Percentiles rank a stretch among this genome's conserved stretches.
Conservation (phyloP, 83 land plant genomes). For the Thuja plicata region DNA sequence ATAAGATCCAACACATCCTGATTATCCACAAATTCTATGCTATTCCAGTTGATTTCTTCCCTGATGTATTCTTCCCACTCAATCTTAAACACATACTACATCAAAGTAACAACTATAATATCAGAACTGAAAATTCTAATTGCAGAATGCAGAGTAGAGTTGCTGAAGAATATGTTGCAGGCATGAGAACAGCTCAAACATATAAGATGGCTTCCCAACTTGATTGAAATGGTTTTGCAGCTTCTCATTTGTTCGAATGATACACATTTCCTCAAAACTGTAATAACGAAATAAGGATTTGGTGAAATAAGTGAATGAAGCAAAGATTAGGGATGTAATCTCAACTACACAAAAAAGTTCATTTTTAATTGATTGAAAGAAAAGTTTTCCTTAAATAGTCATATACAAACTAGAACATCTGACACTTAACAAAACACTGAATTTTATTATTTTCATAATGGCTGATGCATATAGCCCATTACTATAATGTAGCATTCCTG, state of each 20-base stretch:
- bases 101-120: not conserved
- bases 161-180: not conserved
- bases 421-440: not conserved
- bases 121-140: not conserved
- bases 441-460: not conserved
- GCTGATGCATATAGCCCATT: not conserved
- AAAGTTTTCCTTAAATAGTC: not conserved
- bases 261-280: conserved; percentile 94
- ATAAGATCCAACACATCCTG: conserved; percentile 93
- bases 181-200: not conserved
- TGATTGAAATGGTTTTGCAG: conserved; percentile 98
- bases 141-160: not conserved
- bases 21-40: conserved; percentile 92
- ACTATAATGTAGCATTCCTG: not conserved
- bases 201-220: conserved; percentile 31
- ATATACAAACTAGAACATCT: not conserved
- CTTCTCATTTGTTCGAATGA: conserved; percentile 92
- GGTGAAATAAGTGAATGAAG: not conserved
- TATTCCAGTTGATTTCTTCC: conserved; percentile 97
- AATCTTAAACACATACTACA: conserved; percentile 94
- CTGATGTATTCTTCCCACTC: conserved; percentile 88
- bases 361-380: not conserved
- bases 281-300: not conserved
- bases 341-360: not conserved
- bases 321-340: not conserved